Evolutionary conservation across 106 monocot species (phyloP).

Genomic region (Chionographis japonica): DNA sequence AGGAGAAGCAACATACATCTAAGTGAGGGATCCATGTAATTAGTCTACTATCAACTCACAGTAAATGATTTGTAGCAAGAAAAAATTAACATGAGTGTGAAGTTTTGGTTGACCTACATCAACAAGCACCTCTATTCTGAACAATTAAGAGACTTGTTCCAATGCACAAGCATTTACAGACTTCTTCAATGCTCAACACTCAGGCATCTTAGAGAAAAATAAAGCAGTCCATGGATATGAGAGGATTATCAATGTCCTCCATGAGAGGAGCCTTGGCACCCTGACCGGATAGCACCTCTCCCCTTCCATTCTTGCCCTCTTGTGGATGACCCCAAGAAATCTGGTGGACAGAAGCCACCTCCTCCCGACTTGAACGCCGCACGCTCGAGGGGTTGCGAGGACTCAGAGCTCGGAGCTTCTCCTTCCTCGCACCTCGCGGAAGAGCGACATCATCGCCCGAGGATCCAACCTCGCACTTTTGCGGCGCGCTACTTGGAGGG

Average conservation of each 20-base stretch:
- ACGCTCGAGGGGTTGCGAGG: neutral
- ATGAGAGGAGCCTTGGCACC: neutral
- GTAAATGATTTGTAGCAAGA: too few relatives aligned
- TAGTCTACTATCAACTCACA: too few relatives aligned
- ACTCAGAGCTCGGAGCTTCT: neutral
- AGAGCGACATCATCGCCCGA: neutral
- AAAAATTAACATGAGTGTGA: too few relatives aligned
- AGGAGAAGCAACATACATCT: too few relatives aligned
- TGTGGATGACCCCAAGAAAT: neutral
- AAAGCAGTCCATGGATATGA: slow-evolving; percentile 45
- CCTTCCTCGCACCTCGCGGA: neutral
- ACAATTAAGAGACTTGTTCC: too few relatives aligned
- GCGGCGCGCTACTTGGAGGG: neutral
- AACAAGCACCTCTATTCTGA: too few relatives aligned
- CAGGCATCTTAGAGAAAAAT: slow-evolving; percentile 32
- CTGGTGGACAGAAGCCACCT: neutral
- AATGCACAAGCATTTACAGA: too few relatives aligned
- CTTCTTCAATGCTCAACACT: too few relatives aligned
- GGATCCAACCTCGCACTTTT: neutral
- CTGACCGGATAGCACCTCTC: neutral
- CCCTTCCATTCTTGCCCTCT: too few relatives aligned
- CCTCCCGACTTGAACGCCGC: neutral
- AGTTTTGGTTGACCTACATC: too few relatives aligned
- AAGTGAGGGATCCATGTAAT: too few relatives aligned
- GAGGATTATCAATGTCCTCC: slow-evolving; percentile 36